Percentiles rank a stretch among this genome's conserved stretches.
phyloP scores from a whole-genome alignment of 129 eudicot genomes.

The Tagetes erecta region DNA sequence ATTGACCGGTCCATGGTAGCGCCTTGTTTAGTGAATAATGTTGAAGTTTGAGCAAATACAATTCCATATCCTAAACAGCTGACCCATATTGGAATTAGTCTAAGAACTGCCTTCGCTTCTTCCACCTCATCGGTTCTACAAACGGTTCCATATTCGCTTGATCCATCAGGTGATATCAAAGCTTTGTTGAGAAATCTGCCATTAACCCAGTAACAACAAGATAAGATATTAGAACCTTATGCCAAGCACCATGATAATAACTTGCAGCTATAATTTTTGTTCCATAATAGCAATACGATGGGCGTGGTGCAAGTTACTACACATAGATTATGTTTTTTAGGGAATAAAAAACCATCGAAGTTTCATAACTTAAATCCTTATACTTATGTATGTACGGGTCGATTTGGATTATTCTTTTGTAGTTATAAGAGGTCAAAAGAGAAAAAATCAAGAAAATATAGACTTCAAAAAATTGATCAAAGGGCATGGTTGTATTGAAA shows the following conservation, averaged over 20 bases:
- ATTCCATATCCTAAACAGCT: conserved; percentile 54
- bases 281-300: not conserved
- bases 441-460: not conserved
- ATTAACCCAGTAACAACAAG: not conserved
- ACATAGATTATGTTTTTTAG: not conserved
- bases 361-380: not conserved
- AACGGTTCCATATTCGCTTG: conserved; percentile 27
- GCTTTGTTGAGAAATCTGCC: conserved; percentile 64
- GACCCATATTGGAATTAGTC: conserved; percentile 62
- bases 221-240: not conserved
- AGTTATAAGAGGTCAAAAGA: not conserved
- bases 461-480: not conserved
- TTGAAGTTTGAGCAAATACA: conserved; percentile 54
- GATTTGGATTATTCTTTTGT: not conserved
- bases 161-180: conserved; percentile 33
- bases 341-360: not conserved
- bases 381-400: not conserved
- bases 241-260: not conserved
- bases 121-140: conserved; percentile 47
- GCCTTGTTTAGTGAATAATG: conserved; percentile 79
- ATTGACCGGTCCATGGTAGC: conserved; percentile 70
- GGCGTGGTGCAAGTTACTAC: not conserved
- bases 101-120: conserved; percentile 52
- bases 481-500: not conserved
- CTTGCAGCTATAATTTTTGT: not conserved